Conservation (phyloP, 768 basidiomycete species). For the Agaricus subrufescens region DNA sequence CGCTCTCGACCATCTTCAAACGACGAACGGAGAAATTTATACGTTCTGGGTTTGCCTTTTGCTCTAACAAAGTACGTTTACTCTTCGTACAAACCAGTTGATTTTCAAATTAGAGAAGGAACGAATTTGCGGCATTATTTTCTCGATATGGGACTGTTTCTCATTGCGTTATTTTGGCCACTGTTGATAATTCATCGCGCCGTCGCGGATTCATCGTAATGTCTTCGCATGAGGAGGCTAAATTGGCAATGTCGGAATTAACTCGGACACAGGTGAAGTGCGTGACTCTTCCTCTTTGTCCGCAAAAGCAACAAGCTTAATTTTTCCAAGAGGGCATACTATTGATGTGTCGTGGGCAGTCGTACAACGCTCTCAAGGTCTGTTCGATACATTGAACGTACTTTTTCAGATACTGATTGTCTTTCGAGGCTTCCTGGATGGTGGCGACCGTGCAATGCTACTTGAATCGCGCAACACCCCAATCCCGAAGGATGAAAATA, state of each 20-base stretch:
- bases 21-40: conserved; percentile 72
- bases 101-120: conserved; percentile 19
- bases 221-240: conserved; percentile 69
- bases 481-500: conserved; percentile 14
- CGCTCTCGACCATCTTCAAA: conserved; percentile 19
- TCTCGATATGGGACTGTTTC: conserved; percentile 61
- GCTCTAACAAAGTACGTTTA: conserved; percentile 64
- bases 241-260: conserved; percentile 57
- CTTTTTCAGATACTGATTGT: conserved; percentile 2
- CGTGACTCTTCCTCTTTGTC: conserved; percentile 10
- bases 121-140: conserved; percentile 60
- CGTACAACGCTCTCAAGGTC: conserved; percentile 81
- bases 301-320: conserved; percentile 3
- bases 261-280: conserved; percentile 72
- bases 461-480: conserved; percentile 42
- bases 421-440: conserved; percentile 67
- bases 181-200: conserved; percentile 78
- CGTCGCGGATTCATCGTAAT: conserved; percentile 83
- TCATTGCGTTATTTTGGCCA: conserved; percentile 79
- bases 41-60: conserved; percentile 81
- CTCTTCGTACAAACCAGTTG: not conserved
- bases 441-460: conserved; percentile 69
- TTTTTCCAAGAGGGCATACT: conserved; percentile 53
- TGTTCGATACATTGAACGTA: not conserved
- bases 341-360: conserved; percentile 87